A percentile compares a stretch with the other conserved stretches of the same genome.
phyloP scores from a whole-genome alignment of 805 yeast genomes.

The Saccharomycopsis sp. region DNA sequence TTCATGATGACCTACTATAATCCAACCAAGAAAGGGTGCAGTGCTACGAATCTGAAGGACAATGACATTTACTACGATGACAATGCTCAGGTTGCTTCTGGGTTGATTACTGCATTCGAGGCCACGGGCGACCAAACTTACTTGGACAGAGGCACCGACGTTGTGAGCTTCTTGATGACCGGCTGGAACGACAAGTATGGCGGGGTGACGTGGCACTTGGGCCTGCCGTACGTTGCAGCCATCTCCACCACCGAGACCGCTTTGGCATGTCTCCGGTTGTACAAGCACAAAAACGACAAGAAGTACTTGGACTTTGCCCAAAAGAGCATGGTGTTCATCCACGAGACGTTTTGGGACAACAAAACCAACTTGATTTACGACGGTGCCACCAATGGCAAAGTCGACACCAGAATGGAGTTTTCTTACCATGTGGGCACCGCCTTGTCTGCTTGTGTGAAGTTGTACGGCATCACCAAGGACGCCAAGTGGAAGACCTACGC shows the following conservation, averaged over 20 bases:
- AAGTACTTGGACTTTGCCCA: constrained; percentile 50
- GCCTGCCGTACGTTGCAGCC: constrained; percentile 50
- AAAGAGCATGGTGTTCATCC: constrained; percentile 50
- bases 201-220: constrained; percentile 61
- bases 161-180: constrained; percentile 53
- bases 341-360: constrained; percentile 42
- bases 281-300: constrained; percentile 40
- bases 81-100: constrained; percentile 65
- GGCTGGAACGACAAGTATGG: constrained; percentile 54
- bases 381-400: constrained; percentile 40
- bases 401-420: constrained; percentile 46
- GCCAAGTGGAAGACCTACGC: constrained; percentile 36
- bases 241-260: constrained; percentile 65
- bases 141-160: constrained; percentile 47
- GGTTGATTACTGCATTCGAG: constrained; percentile 56
- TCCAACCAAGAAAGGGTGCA: constrained; percentile 43
- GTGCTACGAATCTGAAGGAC: constrained; percentile 59
- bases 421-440: constrained; percentile 64
- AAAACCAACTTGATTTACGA: constrained; percentile 50
- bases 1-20: constrained; percentile 40
- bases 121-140: constrained; percentile 48
- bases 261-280: constrained; percentile 48
- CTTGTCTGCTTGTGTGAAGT: constrained; percentile 41
- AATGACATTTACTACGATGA: constrained; percentile 64
- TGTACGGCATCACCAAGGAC: constrained; percentile 44